Percentiles rank a stretch among this genome's conserved stretches.
Evolutionary conservation across 805 yeast species (phyloP).

Genomic region (Starmera dryadoides): DNA sequence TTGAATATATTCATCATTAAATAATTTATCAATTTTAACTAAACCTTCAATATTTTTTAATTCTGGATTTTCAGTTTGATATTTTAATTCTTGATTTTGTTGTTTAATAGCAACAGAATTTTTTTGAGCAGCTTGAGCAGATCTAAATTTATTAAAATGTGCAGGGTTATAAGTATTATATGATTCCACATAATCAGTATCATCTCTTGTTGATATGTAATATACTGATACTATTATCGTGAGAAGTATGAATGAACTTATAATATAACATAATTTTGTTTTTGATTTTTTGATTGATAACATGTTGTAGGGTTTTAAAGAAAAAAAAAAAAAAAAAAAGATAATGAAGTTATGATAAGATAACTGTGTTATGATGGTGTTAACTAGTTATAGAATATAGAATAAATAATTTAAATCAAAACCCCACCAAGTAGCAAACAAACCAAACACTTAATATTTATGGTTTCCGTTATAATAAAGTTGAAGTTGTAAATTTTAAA

Average conservation of each 20-base stretch:
- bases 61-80: slow-evolving; percentile 85
- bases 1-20: slow-evolving; percentile 6
- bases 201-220: not conserved
- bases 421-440: no score
- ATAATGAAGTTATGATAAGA: no score
- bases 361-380: no score
- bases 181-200: not conserved
- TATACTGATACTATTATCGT: not conserved
- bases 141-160: slow-evolving; percentile 55
- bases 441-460: no score
- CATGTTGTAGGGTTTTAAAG: no score
- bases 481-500: no score
- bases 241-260: not conserved
- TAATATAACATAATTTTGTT: not conserved
- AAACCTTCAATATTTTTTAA: slow-evolving; percentile 60
- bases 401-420: no score
- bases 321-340: no score
- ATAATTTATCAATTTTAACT: slow-evolving; percentile 30
- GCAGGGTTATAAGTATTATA: slow-evolving; percentile 2
- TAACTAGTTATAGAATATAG: no score
- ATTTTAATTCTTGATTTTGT: slow-evolving; percentile 61
- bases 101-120: no score
- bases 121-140: slow-evolving; percentile 85
- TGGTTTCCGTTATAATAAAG: no score
- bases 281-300: no score